Evolutionary conservation across 2,329 filamentous ascomycete genomes (phyloP).

Genomic region (Phialophora verrucosa): DNA sequence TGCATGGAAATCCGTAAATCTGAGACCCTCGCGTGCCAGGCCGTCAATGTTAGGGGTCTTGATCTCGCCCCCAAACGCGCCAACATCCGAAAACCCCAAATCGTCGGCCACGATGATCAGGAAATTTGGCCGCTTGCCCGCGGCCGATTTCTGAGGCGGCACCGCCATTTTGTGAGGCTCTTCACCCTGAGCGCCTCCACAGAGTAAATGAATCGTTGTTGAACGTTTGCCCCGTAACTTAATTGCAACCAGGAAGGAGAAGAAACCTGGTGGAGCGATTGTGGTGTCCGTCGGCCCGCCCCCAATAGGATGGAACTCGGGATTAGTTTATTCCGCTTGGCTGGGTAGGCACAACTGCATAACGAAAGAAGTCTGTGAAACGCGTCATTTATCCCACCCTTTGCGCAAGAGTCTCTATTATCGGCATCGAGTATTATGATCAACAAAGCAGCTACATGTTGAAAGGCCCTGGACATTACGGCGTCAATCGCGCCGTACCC

Average conservation of each 20-base stretch:
- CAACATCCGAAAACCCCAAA: slow-evolving; percentile 43
- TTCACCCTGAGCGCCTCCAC: background rate
- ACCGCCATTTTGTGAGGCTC: background rate
- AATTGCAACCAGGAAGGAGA: background rate
- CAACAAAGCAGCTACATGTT: too few species aligned
- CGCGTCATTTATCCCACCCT: background rate
- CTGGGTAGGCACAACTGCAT: background rate
- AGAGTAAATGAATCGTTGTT: background rate
- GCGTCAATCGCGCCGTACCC: too few species aligned
- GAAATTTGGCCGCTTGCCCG: slow-evolving; percentile 24
- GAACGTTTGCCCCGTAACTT: background rate
- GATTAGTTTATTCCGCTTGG: background rate
- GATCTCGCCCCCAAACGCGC: slow-evolving; percentile 44
- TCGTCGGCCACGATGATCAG: slow-evolving; percentile 29
- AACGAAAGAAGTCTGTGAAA: background rate
- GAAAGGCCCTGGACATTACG: too few species aligned
- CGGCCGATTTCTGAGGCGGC: background rate
- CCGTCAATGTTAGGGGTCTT: slow-evolving; percentile 41
- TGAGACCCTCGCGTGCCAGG: slow-evolving; percentile 37
- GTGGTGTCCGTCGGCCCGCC: background rate
- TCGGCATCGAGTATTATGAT: too few species aligned
- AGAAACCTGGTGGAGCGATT: background rate
- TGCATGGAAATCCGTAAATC: slow-evolving; percentile 43
- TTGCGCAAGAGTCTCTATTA: background rate
- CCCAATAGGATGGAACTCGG: background rate